Evolutionary conservation across 2,329 filamentous ascomycete species (phyloP).

Genomic region (Aureobasidium sp.): DNA sequence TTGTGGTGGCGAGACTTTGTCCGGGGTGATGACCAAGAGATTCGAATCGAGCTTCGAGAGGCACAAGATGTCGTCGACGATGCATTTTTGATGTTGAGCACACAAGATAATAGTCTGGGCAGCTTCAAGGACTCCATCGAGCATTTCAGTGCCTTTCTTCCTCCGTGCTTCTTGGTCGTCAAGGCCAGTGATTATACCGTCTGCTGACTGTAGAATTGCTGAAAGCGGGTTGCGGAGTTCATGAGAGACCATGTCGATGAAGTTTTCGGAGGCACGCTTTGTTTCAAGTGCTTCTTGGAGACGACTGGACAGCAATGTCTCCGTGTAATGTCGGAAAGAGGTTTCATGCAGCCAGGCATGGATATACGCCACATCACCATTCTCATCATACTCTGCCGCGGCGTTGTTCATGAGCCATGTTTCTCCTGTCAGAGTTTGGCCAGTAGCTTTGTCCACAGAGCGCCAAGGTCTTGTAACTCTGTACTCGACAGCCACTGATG

Average conservation of each 20-base stretch:
- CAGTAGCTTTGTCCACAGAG: constrained; percentile 21
- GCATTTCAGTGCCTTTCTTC: constrained; percentile 1
- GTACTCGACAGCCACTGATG: constrained; percentile 30
- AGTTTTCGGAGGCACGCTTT: constrained; percentile 30
- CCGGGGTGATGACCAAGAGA: constrained; percentile 33
- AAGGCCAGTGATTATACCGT: constrained; percentile 33
- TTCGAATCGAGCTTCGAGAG: constrained; percentile 31
- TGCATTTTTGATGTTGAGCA: constrained; percentile 29
- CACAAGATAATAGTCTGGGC: constrained; percentile 24
- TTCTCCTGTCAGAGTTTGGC: constrained; percentile 21
- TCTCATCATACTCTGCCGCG: constrained; percentile 25
- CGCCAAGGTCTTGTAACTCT: constrained; percentile 30
- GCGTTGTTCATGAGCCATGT: constrained; percentile 28
- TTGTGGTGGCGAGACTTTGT: constrained; percentile 29
- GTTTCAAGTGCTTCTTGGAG: constrained; percentile 30
- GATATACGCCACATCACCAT: constrained; percentile 23
- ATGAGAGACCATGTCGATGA: constrained; percentile 31
- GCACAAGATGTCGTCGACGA: constrained; percentile 41
- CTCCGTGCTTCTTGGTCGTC: neutral
- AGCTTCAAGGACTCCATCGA: constrained; percentile 17
- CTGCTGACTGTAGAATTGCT: constrained; percentile 38
- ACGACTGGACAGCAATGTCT: constrained; percentile 23
- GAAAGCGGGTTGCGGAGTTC: constrained; percentile 38
- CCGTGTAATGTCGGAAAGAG: constrained; percentile 26
- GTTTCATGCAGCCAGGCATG: constrained; percentile 30